Evolutionary conservation across 116 monocot genomes (phyloP).

Genomic region (Posidonia oceanica): DNA sequence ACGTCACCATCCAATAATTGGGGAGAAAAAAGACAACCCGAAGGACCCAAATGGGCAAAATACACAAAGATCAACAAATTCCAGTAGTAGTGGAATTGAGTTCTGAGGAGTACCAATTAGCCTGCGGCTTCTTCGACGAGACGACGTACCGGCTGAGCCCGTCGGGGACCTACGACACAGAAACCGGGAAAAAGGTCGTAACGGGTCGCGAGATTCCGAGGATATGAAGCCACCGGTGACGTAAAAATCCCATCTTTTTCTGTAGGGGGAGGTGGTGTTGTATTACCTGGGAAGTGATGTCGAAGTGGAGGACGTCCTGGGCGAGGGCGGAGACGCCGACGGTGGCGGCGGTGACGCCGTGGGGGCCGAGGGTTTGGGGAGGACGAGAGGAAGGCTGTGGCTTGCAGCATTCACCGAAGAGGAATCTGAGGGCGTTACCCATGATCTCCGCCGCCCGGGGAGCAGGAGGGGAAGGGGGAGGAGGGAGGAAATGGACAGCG

Average conservation of each 20-base stretch:
- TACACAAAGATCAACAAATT: background rate
- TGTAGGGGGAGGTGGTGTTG: background rate
- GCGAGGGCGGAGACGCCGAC: constrained; percentile 81
- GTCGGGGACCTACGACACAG: constrained; percentile 53
- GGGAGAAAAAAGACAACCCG: background rate
- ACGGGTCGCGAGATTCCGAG: too few species aligned
- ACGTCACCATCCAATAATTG: background rate
- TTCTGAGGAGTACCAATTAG: constrained; percentile 55
- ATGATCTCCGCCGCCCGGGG: constrained; percentile 13
- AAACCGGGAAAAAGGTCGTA: background rate
- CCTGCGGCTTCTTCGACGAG: constrained; percentile 76
- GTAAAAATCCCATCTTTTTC: too few species aligned
- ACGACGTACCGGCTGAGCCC: constrained; percentile 56
- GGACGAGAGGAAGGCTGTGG: constrained; percentile 1
- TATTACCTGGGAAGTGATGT: constrained; percentile 57
- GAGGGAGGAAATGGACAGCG: background rate
- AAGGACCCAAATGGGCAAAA: background rate
- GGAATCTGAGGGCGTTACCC: constrained; percentile 60
- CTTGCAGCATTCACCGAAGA: constrained; percentile 23
- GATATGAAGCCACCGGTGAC: too few species aligned
- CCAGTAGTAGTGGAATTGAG: background rate
- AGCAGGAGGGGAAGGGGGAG: background rate
- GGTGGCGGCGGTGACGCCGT: constrained; percentile 33
- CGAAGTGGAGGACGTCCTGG: constrained; percentile 66
- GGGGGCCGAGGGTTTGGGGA: constrained; percentile 19